A percentile compares a stretch with the other conserved stretches of the same genome.
Evolutionary conservation across 208 protist species (phyloP).

Genomic region (Leishmania turanica): DNA sequence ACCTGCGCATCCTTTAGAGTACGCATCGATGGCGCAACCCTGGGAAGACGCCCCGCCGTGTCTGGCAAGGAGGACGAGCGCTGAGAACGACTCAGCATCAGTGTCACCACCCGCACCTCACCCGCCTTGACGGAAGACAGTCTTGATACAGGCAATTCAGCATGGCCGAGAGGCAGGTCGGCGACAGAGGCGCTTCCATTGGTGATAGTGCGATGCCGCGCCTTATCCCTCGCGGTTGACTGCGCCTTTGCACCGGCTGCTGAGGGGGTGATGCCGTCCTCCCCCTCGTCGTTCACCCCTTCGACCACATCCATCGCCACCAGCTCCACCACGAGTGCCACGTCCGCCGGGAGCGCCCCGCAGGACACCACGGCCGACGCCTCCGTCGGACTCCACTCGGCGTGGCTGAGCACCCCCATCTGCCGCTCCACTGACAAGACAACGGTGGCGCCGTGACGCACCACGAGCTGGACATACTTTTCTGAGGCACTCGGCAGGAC

Average conservation of each 20-base stretch:
- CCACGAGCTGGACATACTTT: conserved; percentile 49
- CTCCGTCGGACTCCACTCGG: conserved; percentile 56
- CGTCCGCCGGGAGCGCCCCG: neutral
- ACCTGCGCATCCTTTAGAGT: neutral
- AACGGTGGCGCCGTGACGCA: conserved; percentile 37
- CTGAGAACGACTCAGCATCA: neutral
- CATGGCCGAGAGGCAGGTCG: conserved; percentile 9
- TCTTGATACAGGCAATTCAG: conserved; percentile 16
- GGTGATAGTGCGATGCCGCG: neutral
- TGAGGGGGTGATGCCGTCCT: neutral
- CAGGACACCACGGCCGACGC: conserved; percentile 39
- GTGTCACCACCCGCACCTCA: conserved; percentile 25
- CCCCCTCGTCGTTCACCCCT: conserved; percentile 1
- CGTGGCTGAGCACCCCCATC: conserved; percentile 29
- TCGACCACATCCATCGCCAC: conserved; percentile 29
- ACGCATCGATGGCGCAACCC: neutral
- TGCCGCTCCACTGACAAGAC: conserved; percentile 50
- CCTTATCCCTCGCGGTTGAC: neutral
- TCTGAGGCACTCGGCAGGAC: conserved; percentile 36
- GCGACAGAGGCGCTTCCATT: neutral
- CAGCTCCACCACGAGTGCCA: conserved; percentile 26
- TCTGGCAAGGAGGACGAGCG: neutral
- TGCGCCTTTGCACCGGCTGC: neutral
- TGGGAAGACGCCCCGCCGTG: neutral
- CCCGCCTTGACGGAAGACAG: conserved; percentile 7